phyloP scores from a whole-genome alignment of 305 asterid species.

The Solanum hybrid region DNA sequence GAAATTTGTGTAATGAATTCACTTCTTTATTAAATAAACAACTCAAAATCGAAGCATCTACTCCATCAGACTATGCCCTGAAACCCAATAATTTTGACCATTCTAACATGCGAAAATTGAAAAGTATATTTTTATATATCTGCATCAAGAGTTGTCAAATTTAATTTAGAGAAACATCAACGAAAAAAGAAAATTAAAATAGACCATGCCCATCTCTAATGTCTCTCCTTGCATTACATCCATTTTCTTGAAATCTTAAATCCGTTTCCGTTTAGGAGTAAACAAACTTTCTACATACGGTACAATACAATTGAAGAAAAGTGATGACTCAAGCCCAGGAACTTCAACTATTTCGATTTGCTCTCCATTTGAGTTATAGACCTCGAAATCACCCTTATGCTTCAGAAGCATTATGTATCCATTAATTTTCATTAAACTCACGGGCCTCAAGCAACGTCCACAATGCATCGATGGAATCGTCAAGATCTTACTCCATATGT shows the following conservation, averaged over 20 bases:
- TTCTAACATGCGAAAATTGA: too few relatives aligned
- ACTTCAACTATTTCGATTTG: neutral
- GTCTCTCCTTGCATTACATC: neutral
- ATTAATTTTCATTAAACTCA: neutral
- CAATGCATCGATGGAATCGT: neutral
- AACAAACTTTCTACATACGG: neutral
- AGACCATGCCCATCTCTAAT: neutral
- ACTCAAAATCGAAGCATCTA: neutral
- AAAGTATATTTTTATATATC: neutral
- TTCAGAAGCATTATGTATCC: neutral
- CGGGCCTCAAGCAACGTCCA: neutral
- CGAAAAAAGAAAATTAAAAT: too few relatives aligned
- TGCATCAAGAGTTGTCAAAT: neutral
- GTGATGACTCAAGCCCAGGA: neutral
- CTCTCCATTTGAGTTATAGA: neutral
- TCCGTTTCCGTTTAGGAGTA: neutral
- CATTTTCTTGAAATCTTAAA: neutral
- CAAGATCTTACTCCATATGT: neutral
- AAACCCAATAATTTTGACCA: too few relatives aligned
- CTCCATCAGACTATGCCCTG: neutral
- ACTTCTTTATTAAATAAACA: neutral
- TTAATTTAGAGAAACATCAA: neutral
- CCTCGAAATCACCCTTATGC: neutral
- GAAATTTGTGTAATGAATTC: neutral
- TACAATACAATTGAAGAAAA: neutral